phyloP scores from a whole-genome alignment of 805 yeast species.

The Isabelozyma heimii region DNA sequence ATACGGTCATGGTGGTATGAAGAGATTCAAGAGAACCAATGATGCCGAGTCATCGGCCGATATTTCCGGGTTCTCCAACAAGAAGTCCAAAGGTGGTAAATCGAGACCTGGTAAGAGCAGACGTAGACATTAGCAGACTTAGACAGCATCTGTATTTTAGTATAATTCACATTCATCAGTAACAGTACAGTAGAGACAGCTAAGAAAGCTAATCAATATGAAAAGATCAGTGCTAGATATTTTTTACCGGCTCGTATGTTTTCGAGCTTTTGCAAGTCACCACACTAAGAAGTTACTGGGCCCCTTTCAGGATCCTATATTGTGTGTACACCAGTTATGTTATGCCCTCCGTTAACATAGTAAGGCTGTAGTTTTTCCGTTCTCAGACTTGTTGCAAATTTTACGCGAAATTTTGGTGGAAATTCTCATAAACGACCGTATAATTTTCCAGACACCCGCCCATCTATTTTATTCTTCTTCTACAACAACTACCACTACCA shows the following conservation, averaged over 20 bases:
- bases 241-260: too few relatives aligned
- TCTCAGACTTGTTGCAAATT: too few relatives aligned
- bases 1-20: conserved; percentile 77
- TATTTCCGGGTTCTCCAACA: conserved; percentile 53
- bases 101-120: conserved; percentile 44
- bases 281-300: too few relatives aligned
- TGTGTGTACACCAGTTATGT: too few relatives aligned
- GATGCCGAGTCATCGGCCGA: conserved; percentile 72
- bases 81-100: conserved; percentile 47
- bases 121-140: conserved; percentile 14
- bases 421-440: background rate
- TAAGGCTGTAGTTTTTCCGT: too few relatives aligned
- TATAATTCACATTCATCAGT: too few relatives aligned
- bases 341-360: too few relatives aligned
- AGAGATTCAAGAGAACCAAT: conserved; percentile 69
- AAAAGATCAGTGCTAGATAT: too few relatives aligned
- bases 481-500: background rate
- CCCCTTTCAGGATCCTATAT: too few relatives aligned
- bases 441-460: background rate
- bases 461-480: background rate
- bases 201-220: too few relatives aligned
- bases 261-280: too few relatives aligned
- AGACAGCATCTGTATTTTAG: background rate
- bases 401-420: background rate
- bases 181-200: too few relatives aligned